Base-by-base conservation (phyloP, 164 flowering plant genomes). In the Protea cynaroides region DNA sequence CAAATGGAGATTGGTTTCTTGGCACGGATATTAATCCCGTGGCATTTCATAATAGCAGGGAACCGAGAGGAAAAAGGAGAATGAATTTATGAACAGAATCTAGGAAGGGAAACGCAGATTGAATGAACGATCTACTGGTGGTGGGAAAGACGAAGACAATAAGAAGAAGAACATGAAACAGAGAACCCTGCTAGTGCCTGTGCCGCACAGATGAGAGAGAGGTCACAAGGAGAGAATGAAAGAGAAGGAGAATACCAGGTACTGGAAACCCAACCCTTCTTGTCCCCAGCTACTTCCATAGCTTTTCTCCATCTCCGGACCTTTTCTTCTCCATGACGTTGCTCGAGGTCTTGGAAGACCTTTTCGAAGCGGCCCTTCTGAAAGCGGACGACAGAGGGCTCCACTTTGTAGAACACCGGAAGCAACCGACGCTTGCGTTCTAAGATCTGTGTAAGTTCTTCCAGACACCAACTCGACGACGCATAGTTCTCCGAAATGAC, bases 351-450 rank as follows among this genome's bases (percentile, higher is more conserved):
- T 21, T 8, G 21, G 22, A 79, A 80, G 15, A 36, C 62, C 2
- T 25, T 47, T 51, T 65, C 51, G 43, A 69, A 69, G 15, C 36
- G 49, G 8, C 72, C 66, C 9, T 56, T 56, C 47, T 38, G 68
- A 14, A 14, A 58, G 22, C 78, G 69, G 15, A 79, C 80, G 25
- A 76, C 47, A 0, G 78, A 75, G 0, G 83, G 82, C 38, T 75
- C 71, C 23, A 82, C 80, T 4, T 46, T 13, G 75, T 77, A 75
- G 63, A 82, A 79, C 5, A 82, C 75, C 1, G 85, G 82, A 18
- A 82, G 68, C 0, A 81, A n/a, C 54, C 70, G 47, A 38, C 71
- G 67, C 56, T 63, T 24, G 53, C 61, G 15, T 12, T 72, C 76
- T 58, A 57, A 24, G 22, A 81, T 70, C 68, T 43, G 64, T 51